phyloP scores from a whole-genome alignment of 495 filamentous ascomycete genomes.

The Penicillium manginii region DNA sequence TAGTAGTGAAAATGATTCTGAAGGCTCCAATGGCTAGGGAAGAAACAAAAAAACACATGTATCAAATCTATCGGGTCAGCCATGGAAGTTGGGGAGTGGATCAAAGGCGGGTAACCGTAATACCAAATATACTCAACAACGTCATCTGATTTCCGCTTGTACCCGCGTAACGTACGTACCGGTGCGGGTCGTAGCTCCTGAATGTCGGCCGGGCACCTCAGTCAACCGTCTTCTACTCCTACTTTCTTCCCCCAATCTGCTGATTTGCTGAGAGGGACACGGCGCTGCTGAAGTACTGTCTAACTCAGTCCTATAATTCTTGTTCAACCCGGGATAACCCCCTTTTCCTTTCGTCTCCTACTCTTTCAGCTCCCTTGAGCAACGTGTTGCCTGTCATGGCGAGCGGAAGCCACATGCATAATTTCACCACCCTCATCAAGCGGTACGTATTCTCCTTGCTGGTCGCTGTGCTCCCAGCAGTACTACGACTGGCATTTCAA shows the following conservation, averaged over 20 bases:
- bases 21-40: not conserved
- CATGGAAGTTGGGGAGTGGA: conserved; percentile 2
- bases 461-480: not conserved
- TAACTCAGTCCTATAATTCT: not conserved
- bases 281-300: conserved; percentile 1
- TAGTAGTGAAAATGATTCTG: not conserved
- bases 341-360: conserved; percentile 20
- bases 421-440: conserved; percentile 96
- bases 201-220: conserved; percentile 22
- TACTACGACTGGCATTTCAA: conserved; percentile 7
- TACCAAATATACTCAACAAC: conserved; percentile 23
- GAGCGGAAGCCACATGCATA: conserved; percentile 78
- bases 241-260: conserved; percentile 11
- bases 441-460: conserved; percentile 61
- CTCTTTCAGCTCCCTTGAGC: conserved; percentile 25
- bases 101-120: conserved; percentile 15
- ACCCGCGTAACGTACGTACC: conserved; percentile 18
- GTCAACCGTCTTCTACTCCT: conserved; percentile 5
- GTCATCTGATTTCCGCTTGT: conserved; percentile 11
- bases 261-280: conserved; percentile 8
- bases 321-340: not conserved
- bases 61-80: conserved; percentile 12
- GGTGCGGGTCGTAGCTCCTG: conserved; percentile 26
- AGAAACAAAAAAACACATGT: conserved; percentile 9
- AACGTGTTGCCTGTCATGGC: conserved; percentile 52